Percentiles rank a stretch among this genome's conserved stretches.
These are phyloP conservation scores for Colletotrichum australisinense DNA, from an alignment of 2,329 filamentous ascomycete genomes.

Conservation along the genomic window DNA sequence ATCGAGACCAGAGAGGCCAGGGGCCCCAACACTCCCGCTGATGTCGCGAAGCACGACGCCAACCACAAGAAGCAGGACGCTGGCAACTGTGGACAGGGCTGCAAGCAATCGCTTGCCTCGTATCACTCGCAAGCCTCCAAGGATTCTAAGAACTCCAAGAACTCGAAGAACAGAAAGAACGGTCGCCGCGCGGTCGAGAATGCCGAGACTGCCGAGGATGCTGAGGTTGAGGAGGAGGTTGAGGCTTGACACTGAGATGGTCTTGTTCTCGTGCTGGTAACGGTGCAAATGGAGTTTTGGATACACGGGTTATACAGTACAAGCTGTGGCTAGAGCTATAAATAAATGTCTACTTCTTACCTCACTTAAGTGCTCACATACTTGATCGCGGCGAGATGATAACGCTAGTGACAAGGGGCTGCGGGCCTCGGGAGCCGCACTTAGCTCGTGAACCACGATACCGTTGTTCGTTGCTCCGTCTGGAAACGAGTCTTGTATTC, in stretches of 20 bases:
- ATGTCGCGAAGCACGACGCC: slow-evolving; percentile 5
- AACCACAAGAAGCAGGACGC: not conserved
- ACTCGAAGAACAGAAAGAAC: not conserved
- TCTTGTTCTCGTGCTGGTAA: not conserved
- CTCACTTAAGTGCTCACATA: no score
- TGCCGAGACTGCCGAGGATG: not conserved
- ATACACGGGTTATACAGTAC: not conserved
- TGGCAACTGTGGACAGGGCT: not conserved
- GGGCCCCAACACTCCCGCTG: not conserved
- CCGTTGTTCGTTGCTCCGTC: no score
- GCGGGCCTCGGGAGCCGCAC: no score
- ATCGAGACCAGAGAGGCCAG: slow-evolving; percentile 13
- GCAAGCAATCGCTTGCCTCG: not conserved
- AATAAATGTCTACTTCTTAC: not conserved
- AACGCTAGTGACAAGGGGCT: no score
- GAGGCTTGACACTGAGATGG: not conserved
- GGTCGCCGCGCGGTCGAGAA: no score
- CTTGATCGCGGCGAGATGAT: no score
- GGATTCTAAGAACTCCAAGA: slow-evolving; percentile 9
- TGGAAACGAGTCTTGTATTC: no score
- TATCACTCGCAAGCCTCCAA: slow-evolving; percentile 19
- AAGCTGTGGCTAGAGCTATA: not conserved
- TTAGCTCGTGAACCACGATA: no score
- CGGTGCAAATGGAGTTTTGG: not conserved
- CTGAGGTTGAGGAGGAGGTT: not conserved